A percentile compares a stretch with the other conserved stretches of the same genome.
Conservation (phyloP, 345 rosid genomes). For the Passiflora organensis region DNA sequence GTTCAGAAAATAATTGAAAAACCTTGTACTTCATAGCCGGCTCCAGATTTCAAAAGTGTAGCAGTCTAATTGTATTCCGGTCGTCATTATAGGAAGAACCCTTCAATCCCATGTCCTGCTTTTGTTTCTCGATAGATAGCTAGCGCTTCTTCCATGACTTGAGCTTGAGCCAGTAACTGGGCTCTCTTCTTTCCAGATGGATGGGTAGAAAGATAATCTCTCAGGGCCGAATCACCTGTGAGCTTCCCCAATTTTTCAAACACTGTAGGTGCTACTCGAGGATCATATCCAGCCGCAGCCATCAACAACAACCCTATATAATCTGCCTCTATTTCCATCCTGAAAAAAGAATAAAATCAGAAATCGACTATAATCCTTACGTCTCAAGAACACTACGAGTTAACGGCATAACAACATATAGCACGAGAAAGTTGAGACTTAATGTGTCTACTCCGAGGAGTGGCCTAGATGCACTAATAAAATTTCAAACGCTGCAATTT, state of each 20-base stretch:
- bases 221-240: conserved; percentile 37
- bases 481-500: no score
- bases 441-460: no score
- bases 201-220: conserved; percentile 85
- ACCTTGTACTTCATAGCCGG: no score
- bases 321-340: conserved; percentile 98
- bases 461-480: no score
- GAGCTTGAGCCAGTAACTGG: conserved; percentile 57
- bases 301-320: conserved; percentile 73
- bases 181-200: conserved; percentile 91
- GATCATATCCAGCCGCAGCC: conserved; percentile 89
- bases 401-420: neutral
- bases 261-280: conserved; percentile 75
- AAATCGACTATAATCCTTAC: neutral
- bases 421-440: neutral
- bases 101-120: conserved; percentile 66
- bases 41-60: no score
- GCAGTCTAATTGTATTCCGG: no score
- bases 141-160: conserved; percentile 92
- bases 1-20: no score
- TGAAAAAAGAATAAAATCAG: conserved; percentile 5
- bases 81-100: conserved; percentile 53
- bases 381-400: neutral
- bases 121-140: conserved; percentile 52
- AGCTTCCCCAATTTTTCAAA: conserved; percentile 74